A percentile compares a stretch with the other conserved stretches of the same genome.
These are phyloP conservation scores for Prunus padus DNA, from an alignment of 306 rosid genomes.

Conservation along the genomic window DNA sequence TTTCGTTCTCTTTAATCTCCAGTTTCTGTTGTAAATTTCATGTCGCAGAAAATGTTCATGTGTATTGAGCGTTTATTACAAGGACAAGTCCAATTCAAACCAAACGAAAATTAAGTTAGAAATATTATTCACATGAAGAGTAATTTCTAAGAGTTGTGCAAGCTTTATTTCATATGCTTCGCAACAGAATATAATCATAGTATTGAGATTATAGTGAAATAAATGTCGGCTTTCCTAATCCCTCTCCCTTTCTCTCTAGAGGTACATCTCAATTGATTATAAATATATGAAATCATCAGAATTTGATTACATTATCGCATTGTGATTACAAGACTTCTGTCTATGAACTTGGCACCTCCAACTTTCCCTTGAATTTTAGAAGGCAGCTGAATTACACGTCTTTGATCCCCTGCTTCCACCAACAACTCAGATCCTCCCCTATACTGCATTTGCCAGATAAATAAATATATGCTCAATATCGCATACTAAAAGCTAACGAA, in stretches of 20 bases:
- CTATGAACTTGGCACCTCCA: slow-evolving; percentile 84
- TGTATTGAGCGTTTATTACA: slow-evolving; percentile 26
- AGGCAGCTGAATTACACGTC: slow-evolving; percentile 84
- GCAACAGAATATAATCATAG: background rate
- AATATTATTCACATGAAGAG: background rate
- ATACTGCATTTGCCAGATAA: slow-evolving; percentile 59
- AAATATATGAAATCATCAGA: background rate
- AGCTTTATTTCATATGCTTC: background rate
- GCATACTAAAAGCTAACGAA: background rate
- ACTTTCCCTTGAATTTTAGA: slow-evolving; percentile 82
- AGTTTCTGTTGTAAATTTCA: slow-evolving; percentile 39
- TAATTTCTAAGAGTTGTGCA: background rate
- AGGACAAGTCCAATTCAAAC: slow-evolving; percentile 12
- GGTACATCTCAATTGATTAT: slow-evolving; percentile 13
- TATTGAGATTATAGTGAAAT: background rate
- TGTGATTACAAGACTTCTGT: slow-evolving; percentile 73
- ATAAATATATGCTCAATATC: slow-evolving; percentile 7
- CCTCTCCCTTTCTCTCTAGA: background rate
- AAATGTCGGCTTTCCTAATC: background rate
- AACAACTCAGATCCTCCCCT: slow-evolving; percentile 92
- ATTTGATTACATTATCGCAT: slow-evolving; percentile 38
- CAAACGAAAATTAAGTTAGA: slow-evolving; percentile 2
- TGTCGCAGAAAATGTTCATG: slow-evolving; percentile 1
- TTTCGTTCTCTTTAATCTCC: background rate
- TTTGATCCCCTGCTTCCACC: slow-evolving; percentile 98